phyloP scores from a whole-genome alignment of 768 basidiomycete genomes.

The Amanita inopinata region DNA sequence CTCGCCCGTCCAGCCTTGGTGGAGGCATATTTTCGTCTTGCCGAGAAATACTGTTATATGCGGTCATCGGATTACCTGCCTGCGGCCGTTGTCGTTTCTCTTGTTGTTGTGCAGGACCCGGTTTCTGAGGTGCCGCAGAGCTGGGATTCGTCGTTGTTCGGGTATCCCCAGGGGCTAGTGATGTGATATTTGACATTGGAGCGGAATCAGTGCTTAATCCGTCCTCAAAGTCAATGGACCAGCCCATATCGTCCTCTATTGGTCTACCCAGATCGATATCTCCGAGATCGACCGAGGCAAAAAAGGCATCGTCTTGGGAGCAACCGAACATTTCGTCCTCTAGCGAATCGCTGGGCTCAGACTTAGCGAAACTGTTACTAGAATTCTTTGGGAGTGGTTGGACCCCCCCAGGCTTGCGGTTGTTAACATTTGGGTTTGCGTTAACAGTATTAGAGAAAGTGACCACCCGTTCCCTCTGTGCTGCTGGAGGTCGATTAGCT shows the following conservation, averaged over 20 bases:
- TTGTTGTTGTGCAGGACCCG: constrained; percentile 3
- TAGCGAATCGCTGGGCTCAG: constrained; percentile 12
- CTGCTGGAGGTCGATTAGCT: not conserved
- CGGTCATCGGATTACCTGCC: not conserved
- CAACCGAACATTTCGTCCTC: constrained; percentile 37
- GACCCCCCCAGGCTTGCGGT: constrained; percentile 9
- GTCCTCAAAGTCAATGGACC: constrained; percentile 37
- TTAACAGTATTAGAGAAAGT: not conserved
- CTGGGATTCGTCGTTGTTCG: not conserved
- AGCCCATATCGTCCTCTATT: constrained; percentile 27
- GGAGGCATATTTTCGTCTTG: constrained; percentile 1
- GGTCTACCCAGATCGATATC: constrained; percentile 35
- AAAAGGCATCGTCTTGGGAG: constrained; percentile 61
- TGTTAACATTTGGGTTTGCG: constrained; percentile 11
- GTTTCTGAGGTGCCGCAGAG: constrained; percentile 10
- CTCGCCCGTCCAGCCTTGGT: constrained; percentile 5
- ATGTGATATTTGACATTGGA: not conserved
- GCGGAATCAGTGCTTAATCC: constrained; percentile 18
- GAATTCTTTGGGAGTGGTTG: too few relatives aligned
- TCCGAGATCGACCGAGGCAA: constrained; percentile 46
- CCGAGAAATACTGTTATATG: not conserved
- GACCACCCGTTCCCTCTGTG: constrained; percentile 1
- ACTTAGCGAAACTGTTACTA: too few relatives aligned
- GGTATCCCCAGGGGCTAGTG: too few relatives aligned
- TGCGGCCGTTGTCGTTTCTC: constrained; percentile 1